Conservation (phyloP, 352 stramenopile genomes). For the Thalassiosira mediterranea region DNA sequence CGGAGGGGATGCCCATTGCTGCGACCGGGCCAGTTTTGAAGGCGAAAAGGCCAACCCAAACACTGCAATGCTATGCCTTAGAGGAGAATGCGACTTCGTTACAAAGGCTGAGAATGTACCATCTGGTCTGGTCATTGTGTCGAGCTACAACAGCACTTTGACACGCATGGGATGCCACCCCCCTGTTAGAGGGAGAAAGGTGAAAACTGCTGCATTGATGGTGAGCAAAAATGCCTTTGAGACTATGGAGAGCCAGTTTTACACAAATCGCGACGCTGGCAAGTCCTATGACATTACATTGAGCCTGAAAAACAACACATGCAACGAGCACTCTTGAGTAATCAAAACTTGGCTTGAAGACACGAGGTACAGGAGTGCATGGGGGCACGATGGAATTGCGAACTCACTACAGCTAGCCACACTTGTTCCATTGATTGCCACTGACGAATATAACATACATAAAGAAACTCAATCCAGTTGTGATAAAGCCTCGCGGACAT, state of each 20-base stretch:
- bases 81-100: slow-evolving; percentile 27
- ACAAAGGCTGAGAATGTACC: slow-evolving; percentile 27
- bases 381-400: too few relatives aligned
- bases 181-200: slow-evolving; percentile 16
- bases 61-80: slow-evolving; percentile 21
- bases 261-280: slow-evolving; percentile 1
- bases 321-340: not conserved
- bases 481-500: slow-evolving; percentile 72
- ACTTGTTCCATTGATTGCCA: too few relatives aligned
- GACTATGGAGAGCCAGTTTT: slow-evolving; percentile 10
- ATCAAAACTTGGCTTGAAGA: too few relatives aligned
- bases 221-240: slow-evolving; percentile 8
- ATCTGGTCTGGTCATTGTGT: slow-evolving; percentile 23
- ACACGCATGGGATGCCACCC: slow-evolving; percentile 27
- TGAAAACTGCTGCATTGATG: slow-evolving; percentile 20
- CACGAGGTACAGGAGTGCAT: too few relatives aligned
- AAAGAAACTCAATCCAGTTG: slow-evolving; percentile 43
- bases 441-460: not conserved
- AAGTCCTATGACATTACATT: slow-evolving; percentile 7
- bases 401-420: too few relatives aligned
- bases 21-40: slow-evolving; percentile 20
- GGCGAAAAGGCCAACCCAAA: not conserved
- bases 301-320: not conserved
- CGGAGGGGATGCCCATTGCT: slow-evolving; percentile 32
- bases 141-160: slow-evolving; percentile 23